These are phyloP conservation scores for Mycosphaerella sp. DNA, from an alignment of 2,329 filamentous ascomycete genomes.

Conservation along the genomic window DNA sequence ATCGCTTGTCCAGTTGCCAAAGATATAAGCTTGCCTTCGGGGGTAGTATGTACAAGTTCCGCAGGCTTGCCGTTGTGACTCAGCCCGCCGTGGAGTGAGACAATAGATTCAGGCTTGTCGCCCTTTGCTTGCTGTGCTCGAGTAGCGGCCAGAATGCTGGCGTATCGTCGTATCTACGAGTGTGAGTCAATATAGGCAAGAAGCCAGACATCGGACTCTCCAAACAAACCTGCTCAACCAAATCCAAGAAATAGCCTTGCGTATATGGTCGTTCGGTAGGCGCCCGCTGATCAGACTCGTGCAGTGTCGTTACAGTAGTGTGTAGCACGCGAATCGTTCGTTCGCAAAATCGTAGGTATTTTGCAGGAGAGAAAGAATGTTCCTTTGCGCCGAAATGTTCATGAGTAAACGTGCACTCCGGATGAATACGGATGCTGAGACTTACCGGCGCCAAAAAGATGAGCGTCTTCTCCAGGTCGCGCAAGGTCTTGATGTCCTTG, in stretches of 20 bases:
- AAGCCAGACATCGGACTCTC: conserved; percentile 14
- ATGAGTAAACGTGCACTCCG: conserved; percentile 61
- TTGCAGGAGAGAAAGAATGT: conserved; percentile 60
- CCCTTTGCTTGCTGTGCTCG: conserved; percentile 60
- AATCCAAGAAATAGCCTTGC: conserved; percentile 94
- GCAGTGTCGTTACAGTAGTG: conserved; percentile 77
- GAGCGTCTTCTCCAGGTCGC: conserved; percentile 90
- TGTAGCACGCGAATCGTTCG: conserved; percentile 85
- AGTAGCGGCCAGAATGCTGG: conserved; percentile 70
- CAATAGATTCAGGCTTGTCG: conserved; percentile 51
- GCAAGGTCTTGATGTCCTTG: conserved; percentile 82
- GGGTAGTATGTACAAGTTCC: conserved; percentile 69
- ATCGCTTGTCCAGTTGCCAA: conserved; percentile 47
- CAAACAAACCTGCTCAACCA: conserved; percentile 66
- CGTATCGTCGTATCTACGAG: conserved; percentile 68
- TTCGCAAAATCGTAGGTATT: conserved; percentile 84
- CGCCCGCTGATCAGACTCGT: conserved; percentile 78
- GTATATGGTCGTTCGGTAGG: conserved; percentile 85
- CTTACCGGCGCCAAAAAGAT: conserved; percentile 91
- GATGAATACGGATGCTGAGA: conserved; percentile 45
- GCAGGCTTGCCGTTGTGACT: conserved; percentile 74
- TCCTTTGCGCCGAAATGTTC: conserved; percentile 63
- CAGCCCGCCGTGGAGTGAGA: conserved; percentile 75
- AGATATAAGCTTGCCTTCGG: conserved; percentile 73
- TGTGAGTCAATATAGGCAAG: conserved; percentile 24